Percentiles rank a stretch among this genome's conserved stretches.
Conservation (phyloP, 1,284 basidiomycete genomes). For the Ustilago cynodontis region DNA sequence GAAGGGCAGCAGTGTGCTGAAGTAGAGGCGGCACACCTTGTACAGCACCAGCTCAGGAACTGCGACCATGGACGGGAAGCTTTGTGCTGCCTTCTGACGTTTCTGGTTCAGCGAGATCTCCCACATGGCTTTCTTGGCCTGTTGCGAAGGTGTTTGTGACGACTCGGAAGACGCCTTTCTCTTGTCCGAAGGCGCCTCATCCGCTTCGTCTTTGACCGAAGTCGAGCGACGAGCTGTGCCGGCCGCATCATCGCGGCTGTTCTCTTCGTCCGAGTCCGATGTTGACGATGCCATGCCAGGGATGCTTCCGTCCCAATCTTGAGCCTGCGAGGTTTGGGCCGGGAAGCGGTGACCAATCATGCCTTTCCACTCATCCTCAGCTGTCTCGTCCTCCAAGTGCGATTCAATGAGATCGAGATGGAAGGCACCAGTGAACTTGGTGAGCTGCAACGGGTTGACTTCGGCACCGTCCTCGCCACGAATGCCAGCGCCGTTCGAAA, state of each 20-base stretch:
- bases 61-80: slow-evolving; percentile 48
- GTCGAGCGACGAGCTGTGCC: neutral
- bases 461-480: slow-evolving; percentile 34
- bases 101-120: slow-evolving; percentile 48
- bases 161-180: slow-evolving; percentile 4
- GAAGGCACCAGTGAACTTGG: slow-evolving; percentile 48
- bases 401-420: slow-evolving; percentile 47
- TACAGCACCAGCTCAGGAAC: slow-evolving; percentile 53
- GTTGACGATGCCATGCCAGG: slow-evolving; percentile 6
- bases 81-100: slow-evolving; percentile 43
- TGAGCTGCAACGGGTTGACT: slow-evolving; percentile 29
- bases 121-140: slow-evolving; percentile 41
- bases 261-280: slow-evolving; percentile 26
- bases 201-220: slow-evolving; percentile 16
- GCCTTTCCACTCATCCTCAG: slow-evolving; percentile 38
- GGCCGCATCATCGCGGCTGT: neutral
- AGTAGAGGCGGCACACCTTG: slow-evolving; percentile 55
- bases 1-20: slow-evolving; percentile 50
- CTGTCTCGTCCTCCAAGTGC: slow-evolving; percentile 41
- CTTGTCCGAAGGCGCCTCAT: neutral
- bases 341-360: slow-evolving; percentile 42
- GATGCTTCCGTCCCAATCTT: slow-evolving; percentile 17
- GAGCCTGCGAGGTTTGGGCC: slow-evolving; percentile 16
- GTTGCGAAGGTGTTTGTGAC: slow-evolving; percentile 16
- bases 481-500: slow-evolving; percentile 42